Evolutionary conservation across 2,329 filamentous ascomycete species (phyloP), one percentile per base, ranked within the genome.

Genomic region (Colletotrichum camelliae): DNA sequence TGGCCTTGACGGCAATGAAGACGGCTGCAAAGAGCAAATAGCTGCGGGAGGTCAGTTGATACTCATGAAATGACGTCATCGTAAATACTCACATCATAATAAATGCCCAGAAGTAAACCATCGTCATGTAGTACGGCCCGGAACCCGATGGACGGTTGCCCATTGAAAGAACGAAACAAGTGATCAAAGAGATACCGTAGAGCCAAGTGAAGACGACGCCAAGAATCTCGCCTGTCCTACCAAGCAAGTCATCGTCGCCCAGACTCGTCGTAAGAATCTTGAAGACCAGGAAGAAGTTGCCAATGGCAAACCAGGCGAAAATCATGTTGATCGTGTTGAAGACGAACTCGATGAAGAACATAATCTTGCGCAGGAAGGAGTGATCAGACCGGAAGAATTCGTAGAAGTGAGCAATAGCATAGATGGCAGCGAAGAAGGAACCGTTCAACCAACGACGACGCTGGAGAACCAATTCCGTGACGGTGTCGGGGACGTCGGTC

Each of bases 201-300:
- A 98, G 89, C 96, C 96, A 99, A 86, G 98, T 95, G 81, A 99
- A 98, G 13, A 98, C 90, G 33, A 98, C 93, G 70, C 96, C 94
- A 2, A 99, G 89, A 74, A 98, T 92, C 52, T 91, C 91, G 70
- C 97, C 97, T 12, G 92, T 92, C 6, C 90, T 93, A 65, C 96
- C 95, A 3, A 98, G 90, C 31, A 98, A 89, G 37, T 90, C 84
- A 0, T 86, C 80, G 31, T 91, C 89, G 61, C 95, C 94, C 78
- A 99, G 88, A 81, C 96, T 98, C 13, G 93, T 94, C 1, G 96
- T 98, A 78, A 99, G 88, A 83, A 99, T 98, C 85, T 96, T 96
- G 89, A 99, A 99, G 80, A 99, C 96, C 82, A 99, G 88, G 91
- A 98, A 99, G 90, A 99, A 99, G 87, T 99, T 99, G 82, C 97